Base-by-base conservation (phyloP, 495 filamentous ascomycete species). In the Xanthoparmelia taractica region DNA sequence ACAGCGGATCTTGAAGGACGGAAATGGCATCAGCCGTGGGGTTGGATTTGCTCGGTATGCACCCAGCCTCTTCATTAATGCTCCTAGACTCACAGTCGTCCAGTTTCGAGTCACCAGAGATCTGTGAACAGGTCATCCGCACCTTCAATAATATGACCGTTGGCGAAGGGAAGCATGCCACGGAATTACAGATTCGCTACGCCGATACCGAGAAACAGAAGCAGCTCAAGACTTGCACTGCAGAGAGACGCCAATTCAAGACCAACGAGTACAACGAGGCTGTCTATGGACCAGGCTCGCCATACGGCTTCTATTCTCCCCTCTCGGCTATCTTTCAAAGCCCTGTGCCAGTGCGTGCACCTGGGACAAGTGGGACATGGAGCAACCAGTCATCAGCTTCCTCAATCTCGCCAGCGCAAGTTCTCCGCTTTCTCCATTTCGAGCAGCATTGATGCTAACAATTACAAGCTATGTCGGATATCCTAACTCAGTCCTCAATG, bases 141-240 rank as follows among this genome's bases (percentile, higher is more conserved):
- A 86, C 89, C 45, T 99, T 88, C 75, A 88, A 96, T 75, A 89
- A 89, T 57, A 84, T 82, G 61, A 70, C 79, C 36, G 77, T 85
- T 65, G 82, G 80, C 57, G 80, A 87, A 67, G 86, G 85, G 58
- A 84, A 87, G 47, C 86, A 92, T 68, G 82, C 82, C 37, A 82
- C 91, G 41, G 82, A 88, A 60, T 83, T 99, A 71, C 90, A 97
- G 75, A 87, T 99, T 68, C 93, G 94, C 59, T 97, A 94, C 72
- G 93, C 94, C 58, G 94, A 99, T 72, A 97, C 95, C 36, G 88
- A 92, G 45, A 88, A 90, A 60, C 94, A 99, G 75, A 99, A 97
- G 79, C 80, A 90, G 69, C 82, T 99, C 59, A 99, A 99, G 80
- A 87, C 91, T 43, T 87, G 94, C 70, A 97, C 92, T 27, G 91